phyloP scores from a whole-genome alignment of 352 stramenopile genomes.

The Achlya hypogyna region DNA sequence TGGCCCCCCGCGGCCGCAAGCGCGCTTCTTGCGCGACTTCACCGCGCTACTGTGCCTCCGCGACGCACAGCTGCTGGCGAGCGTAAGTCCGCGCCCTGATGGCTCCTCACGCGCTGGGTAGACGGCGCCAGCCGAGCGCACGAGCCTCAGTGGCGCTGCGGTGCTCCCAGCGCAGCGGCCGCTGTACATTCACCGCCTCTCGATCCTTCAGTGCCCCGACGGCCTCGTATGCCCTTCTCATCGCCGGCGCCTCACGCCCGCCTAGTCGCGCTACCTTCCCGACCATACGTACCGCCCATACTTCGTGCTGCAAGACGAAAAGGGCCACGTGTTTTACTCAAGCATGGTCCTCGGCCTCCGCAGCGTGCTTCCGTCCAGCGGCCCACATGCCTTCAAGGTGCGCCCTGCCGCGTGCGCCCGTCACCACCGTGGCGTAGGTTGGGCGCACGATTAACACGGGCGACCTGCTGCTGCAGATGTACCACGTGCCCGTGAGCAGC shows the following conservation, averaged over 20 bases:
- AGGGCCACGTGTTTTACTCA: constrained; percentile 67
- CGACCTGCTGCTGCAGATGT: constrained; percentile 78
- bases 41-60: constrained; percentile 64
- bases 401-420: neutral
- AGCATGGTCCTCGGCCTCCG: constrained; percentile 77
- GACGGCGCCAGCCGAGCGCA: constrained; percentile 44
- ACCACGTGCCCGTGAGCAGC: constrained; percentile 76
- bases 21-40: constrained; percentile 73
- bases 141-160: constrained; percentile 69
- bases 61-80: constrained; percentile 46
- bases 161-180: constrained; percentile 52
- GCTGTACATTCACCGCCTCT: constrained; percentile 77
- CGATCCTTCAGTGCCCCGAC: constrained; percentile 33
- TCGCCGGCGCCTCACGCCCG: neutral
- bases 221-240: neutral
- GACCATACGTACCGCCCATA: constrained; percentile 53
- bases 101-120: constrained; percentile 20
- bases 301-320: constrained; percentile 81
- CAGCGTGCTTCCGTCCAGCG: constrained; percentile 44
- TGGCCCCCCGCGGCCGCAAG: constrained; percentile 57
- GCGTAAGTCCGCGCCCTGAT: constrained; percentile 5
- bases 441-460: constrained; percentile 18
- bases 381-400: constrained; percentile 56
- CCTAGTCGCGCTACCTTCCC: constrained; percentile 14
- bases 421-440: neutral